A percentile compares a stretch with the other conserved stretches of the same genome.
Evolutionary conservation across 768 basidiomycete genomes (phyloP).

Genomic region (Pleurotus djamor): DNA sequence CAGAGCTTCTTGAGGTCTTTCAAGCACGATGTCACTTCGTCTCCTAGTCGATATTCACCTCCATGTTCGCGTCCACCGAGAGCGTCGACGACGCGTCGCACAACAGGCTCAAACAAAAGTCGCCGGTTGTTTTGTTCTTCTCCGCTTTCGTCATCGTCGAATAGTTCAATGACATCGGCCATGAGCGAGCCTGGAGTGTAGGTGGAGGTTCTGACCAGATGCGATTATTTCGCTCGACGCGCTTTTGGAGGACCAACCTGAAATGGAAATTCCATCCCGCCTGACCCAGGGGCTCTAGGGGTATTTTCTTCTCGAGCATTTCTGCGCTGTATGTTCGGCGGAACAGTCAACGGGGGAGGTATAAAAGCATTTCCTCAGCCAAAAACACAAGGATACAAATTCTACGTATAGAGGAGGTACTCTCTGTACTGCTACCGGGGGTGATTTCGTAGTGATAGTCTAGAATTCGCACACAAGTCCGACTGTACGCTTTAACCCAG

Average conservation of each 20-base stretch:
- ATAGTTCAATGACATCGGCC: not conserved
- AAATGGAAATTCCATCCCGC: too few relatives aligned
- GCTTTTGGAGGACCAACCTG: not conserved
- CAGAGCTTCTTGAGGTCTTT: constrained; percentile 95
- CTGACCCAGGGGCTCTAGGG: too few relatives aligned
- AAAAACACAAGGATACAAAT: too few relatives aligned
- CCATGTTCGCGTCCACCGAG: constrained; percentile 73
- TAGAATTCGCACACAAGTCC: too few relatives aligned
- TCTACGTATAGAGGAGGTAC: too few relatives aligned
- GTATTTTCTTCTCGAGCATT: too few relatives aligned
- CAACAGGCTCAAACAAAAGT: constrained; percentile 60
- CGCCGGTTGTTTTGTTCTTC: constrained; percentile 37
- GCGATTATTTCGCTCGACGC: not conserved
- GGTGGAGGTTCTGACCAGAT: not conserved
- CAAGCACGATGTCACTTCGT: constrained; percentile 80
- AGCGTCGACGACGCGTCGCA: constrained; percentile 76
- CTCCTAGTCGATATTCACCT: constrained; percentile 69
- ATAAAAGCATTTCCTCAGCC: too few relatives aligned
- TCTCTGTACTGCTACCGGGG: too few relatives aligned
- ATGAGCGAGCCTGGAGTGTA: not conserved
- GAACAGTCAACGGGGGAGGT: too few relatives aligned
- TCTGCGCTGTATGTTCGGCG: too few relatives aligned
- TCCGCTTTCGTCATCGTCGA: constrained; percentile 18
- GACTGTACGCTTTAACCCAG: too few relatives aligned
- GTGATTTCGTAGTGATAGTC: too few relatives aligned